Conservation (phyloP, 345 rosid species). For the Toxicodendron radicans region DNA sequence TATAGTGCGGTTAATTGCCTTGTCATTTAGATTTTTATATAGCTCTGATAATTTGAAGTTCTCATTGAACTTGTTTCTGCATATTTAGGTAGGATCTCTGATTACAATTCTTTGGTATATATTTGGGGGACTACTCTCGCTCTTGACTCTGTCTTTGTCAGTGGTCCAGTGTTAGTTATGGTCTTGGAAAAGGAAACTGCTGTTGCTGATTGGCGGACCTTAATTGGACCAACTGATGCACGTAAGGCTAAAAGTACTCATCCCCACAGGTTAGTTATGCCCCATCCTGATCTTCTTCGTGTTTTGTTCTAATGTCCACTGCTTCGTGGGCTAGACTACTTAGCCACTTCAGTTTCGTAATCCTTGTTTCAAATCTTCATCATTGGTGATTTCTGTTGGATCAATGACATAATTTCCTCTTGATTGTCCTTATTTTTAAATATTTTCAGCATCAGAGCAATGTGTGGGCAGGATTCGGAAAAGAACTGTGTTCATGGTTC, state of each 20-base stretch:
- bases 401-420: neutral
- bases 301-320: neutral
- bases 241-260: slow-evolving; percentile 64
- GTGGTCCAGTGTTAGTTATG: slow-evolving; percentile 84
- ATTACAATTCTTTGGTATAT: neutral
- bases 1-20: neutral
- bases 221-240: slow-evolving; percentile 87
- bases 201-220: slow-evolving; percentile 73
- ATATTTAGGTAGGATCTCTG: too few species aligned
- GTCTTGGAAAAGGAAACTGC: slow-evolving; percentile 79
- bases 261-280: slow-evolving; percentile 56
- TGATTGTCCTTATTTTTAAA: slow-evolving; percentile 8
- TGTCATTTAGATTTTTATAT: neutral
- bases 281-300: slow-evolving; percentile 6
- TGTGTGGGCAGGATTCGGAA: slow-evolving; percentile 66
- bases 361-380: neutral
- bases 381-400: neutral
- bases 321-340: slow-evolving; percentile 5
- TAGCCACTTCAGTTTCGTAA: neutral
- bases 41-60: neutral
- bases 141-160: slow-evolving; percentile 18
- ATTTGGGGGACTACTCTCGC: neutral
- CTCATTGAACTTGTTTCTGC: slow-evolving; percentile 2
- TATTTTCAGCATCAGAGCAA: slow-evolving; percentile 67
- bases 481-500: slow-evolving; percentile 86